Evolutionary conservation across 148 eudicot genomes (phyloP).

Genomic region (Pouteria glomerata): DNA sequence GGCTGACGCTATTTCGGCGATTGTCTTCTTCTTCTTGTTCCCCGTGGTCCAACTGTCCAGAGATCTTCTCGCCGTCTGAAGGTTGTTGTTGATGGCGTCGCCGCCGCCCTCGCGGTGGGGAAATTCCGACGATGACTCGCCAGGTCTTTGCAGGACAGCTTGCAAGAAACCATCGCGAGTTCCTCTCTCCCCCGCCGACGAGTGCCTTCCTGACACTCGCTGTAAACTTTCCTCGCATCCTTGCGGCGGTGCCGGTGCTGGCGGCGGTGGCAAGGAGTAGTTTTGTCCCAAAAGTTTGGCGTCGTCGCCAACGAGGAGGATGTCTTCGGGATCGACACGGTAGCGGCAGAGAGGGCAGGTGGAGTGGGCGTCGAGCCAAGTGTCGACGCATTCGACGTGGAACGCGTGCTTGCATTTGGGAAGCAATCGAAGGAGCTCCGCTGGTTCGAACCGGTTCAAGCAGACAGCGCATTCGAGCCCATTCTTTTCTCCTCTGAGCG

Average conservation of each 20-base stretch:
- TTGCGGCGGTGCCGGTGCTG: background rate
- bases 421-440: constrained; percentile 51
- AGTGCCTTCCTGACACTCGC: constrained; percentile 62
- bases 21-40: constrained; percentile 5
- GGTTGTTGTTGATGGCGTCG: background rate
- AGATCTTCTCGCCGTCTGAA: constrained; percentile 33
- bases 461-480: constrained; percentile 91
- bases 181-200: constrained; percentile 56
- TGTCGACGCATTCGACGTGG: constrained; percentile 85
- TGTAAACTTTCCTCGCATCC: background rate
- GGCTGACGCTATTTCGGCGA: constrained; percentile 8
- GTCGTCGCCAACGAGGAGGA: constrained; percentile 31
- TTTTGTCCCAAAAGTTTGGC: background rate
- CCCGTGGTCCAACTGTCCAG: constrained; percentile 28
- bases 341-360: constrained; percentile 86
- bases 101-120: background rate
- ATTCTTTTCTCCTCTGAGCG: constrained; percentile 51
- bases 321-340: constrained; percentile 74
- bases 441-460: constrained; percentile 60
- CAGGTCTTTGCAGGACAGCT: background rate
- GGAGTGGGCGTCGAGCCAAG: constrained; percentile 89
- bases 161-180: background rate
- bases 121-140: background rate
- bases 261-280: background rate
- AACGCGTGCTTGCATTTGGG: constrained; percentile 92